Conservation (phyloP, 2,329 filamentous ascomycete genomes). For the Colletotrichum gigasporum region DNA sequence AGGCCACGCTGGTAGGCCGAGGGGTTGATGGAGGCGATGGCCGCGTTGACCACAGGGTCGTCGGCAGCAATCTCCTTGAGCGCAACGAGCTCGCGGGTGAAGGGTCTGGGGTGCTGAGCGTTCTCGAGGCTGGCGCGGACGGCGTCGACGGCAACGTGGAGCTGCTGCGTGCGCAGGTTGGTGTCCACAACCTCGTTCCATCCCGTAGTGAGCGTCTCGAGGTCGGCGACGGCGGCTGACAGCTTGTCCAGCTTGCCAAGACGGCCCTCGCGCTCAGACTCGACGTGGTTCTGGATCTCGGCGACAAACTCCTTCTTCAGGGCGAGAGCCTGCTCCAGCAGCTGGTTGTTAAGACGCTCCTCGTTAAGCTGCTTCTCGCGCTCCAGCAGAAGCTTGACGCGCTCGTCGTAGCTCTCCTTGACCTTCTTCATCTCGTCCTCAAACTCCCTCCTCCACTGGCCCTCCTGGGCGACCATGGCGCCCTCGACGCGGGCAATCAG, state of each 20-base stretch:
- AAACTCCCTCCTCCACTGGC: conserved; percentile 87
- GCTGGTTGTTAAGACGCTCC: conserved; percentile 82
- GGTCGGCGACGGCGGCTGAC: conserved; percentile 78
- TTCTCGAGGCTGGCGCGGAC: conserved; percentile 86
- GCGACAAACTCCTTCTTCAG: conserved; percentile 86
- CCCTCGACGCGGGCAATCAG: conserved; percentile 89
- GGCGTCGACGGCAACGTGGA: conserved; percentile 94
- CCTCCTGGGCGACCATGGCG: conserved; percentile 83
- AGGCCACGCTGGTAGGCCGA: conserved; percentile 92
- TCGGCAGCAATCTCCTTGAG: conserved; percentile 90
- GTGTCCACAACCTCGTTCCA: conserved; percentile 92
- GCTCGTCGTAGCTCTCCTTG: conserved; percentile 79
- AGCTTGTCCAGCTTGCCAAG: conserved; percentile 87
- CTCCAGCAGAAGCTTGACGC: conserved; percentile 81
- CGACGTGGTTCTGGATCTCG: conserved; percentile 83
- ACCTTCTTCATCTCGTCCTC: conserved; percentile 85
- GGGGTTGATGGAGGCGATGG: conserved; percentile 96
- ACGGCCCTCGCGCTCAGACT: conserved; percentile 86
- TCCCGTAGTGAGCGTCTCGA: conserved; percentile 86
- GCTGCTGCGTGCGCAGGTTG: conserved; percentile 93
- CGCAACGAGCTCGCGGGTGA: conserved; percentile 91
- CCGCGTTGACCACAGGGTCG: conserved; percentile 88
- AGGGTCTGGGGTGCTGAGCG: conserved; percentile 79
- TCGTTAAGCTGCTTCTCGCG: conserved; percentile 83
- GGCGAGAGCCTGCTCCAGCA: conserved; percentile 89